Conservation (phyloP, 2,329 filamentous ascomycete genomes). For the Colletotrichum graminicola region DNA sequence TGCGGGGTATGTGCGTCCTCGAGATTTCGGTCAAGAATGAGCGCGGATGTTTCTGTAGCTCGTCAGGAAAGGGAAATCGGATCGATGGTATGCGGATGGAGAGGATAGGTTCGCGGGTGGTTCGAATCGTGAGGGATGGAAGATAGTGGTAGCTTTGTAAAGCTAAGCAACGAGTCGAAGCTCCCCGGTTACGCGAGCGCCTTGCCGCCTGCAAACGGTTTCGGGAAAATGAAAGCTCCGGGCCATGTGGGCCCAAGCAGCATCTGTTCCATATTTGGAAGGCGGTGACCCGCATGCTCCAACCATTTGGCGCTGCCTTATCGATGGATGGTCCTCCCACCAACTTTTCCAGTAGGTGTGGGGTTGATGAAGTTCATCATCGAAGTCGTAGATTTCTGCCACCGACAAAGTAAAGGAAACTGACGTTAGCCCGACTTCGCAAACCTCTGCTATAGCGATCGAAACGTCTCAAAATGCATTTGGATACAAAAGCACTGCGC, state of each 20-base stretch:
- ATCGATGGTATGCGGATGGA: slow-evolving; percentile 27
- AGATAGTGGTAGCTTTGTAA: slow-evolving; percentile 54
- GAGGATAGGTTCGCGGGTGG: slow-evolving; percentile 21
- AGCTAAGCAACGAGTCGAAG: slow-evolving; percentile 51
- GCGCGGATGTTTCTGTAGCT: slow-evolving; percentile 6
- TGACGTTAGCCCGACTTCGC: not conserved
- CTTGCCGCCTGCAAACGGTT: slow-evolving; percentile 54
- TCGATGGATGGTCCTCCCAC: slow-evolving; percentile 48
- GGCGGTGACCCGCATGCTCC: not conserved
- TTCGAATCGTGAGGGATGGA: slow-evolving; percentile 50
- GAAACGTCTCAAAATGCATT: slow-evolving; percentile 76
- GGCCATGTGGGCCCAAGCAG: not conserved
- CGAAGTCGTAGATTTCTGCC: slow-evolving; percentile 6
- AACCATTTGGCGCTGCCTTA: slow-evolving; percentile 40
- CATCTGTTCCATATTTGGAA: not conserved
- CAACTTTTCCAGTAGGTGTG: slow-evolving; percentile 32
- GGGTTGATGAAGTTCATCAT: slow-evolving; percentile 18
- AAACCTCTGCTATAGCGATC: not conserved
- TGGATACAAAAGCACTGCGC: slow-evolving; percentile 93
- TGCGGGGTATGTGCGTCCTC: slow-evolving; percentile 45
- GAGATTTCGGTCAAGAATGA: slow-evolving; percentile 25
- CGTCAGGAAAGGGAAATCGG: slow-evolving; percentile 28
- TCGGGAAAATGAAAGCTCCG: slow-evolving; percentile 11
- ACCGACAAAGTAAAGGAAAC: not conserved
- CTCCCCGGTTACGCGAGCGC: slow-evolving; percentile 59